Percentiles rank a stretch among this genome's conserved stretches.
phyloP scores from a whole-genome alignment of 768 basidiomycete genomes.

The Termitomyces sp. region DNA sequence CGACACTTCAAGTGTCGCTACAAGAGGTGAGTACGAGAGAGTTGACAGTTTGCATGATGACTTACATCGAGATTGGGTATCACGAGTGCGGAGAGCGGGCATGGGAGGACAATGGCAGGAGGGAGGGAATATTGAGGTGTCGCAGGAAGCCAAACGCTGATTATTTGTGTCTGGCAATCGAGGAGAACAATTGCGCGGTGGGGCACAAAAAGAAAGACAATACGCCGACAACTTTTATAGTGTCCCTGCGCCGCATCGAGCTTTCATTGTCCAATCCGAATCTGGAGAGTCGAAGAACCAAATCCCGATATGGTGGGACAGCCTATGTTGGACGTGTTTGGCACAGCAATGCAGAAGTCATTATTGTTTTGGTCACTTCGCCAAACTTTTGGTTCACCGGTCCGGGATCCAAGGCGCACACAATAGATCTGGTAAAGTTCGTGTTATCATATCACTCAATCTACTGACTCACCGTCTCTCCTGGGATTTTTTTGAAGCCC shows the following conservation, averaged over 20 bases:
- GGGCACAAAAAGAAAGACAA: constrained; percentile 59
- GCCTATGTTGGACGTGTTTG: constrained; percentile 30
- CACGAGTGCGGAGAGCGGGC: constrained; percentile 79
- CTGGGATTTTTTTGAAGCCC: no score
- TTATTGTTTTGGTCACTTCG: constrained; percentile 46
- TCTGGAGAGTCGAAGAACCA: constrained; percentile 25
- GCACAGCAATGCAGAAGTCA: constrained; percentile 33
- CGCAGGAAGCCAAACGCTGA: constrained; percentile 40
- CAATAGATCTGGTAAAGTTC: no score
- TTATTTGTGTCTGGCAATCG: constrained; percentile 41
- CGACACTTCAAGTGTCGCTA: constrained; percentile 70
- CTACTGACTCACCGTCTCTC: no score
- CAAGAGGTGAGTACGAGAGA: constrained; percentile 9
- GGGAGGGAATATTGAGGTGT: constrained; percentile 46
- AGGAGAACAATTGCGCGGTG: constrained; percentile 63
- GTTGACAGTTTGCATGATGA: constrained; percentile 7
- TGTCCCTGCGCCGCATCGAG: constrained; percentile 15
- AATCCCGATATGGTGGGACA: constrained; percentile 34
- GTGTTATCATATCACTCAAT: no score
- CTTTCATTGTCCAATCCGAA: constrained; percentile 32
- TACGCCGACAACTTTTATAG: constrained; percentile 55
- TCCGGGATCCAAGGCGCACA: constrained; percentile 26
- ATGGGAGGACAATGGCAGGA: no score
- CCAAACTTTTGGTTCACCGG: constrained; percentile 17
- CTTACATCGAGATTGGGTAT: constrained; percentile 55